Evolutionary conservation across 208 protist genomes (phyloP), one percentile per base, ranked within the genome.

Genomic region (Histomonas meleagridis): DNA sequence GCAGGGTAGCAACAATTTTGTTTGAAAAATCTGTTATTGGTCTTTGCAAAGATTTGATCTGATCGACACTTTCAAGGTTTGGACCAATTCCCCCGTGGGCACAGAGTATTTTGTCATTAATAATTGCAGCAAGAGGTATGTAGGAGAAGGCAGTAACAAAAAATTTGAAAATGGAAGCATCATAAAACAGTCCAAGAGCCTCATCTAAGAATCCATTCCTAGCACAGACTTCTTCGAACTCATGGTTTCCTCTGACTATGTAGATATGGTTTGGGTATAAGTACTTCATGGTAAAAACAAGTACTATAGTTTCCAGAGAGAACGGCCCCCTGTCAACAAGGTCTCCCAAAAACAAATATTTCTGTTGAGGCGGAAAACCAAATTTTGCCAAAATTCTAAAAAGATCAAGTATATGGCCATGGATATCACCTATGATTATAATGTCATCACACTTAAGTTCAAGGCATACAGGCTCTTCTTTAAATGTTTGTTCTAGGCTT

Each of bases 201-300:
- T 92, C 48, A 23, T 65, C 51, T 14, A 78, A 40, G 35, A 92
- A 92, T 1, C 90, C 90, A 28, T 57, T 79, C 16, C 55, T 35
- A 51, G 46, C 21, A 40, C 57, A 78, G 18, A 76, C 14, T 14
- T 70, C 49, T 55, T 28, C 14, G 46, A 70, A 92, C 32, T 92
- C 90, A 40, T 92, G 90, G 32, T 92, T 92, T 92, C 90, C 90
- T 78, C 90, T 26, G 40, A 92, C 79, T 23, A 92, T 57, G 53
- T 28, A 57, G 9, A 92, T 46, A 57, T 57, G 43, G 26, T 72
- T 38, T 92, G 90, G 62, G 38, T 57, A 92, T 43, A 53, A 14
- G 49, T 79, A 18, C 79, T 92, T 92, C 62, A 92, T 53, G 55
- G 46, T 57, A 35, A 78, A 78, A 40, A 92, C 9, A 26, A 92